phyloP scores from a whole-genome alignment of 2,329 filamentous ascomycete genomes.

The Dothistroma pini region DNA sequence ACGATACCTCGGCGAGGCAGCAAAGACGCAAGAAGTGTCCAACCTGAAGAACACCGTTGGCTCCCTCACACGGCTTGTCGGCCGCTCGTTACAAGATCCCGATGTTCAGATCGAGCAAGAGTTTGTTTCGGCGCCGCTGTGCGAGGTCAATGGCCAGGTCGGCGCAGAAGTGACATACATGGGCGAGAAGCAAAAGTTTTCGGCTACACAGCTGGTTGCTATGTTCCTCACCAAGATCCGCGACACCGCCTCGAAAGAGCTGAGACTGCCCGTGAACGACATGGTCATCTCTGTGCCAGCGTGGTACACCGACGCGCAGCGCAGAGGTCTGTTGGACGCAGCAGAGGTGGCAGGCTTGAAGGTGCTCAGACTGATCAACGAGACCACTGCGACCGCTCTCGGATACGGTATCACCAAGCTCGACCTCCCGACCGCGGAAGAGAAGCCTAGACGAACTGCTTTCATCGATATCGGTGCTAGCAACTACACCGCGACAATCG shows the following conservation, averaged over 20 bases:
- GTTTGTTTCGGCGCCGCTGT: slow-evolving; percentile 78
- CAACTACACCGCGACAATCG: slow-evolving; percentile 90
- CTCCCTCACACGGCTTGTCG: slow-evolving; percentile 87
- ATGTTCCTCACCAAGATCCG: slow-evolving; percentile 97
- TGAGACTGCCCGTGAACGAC: slow-evolving; percentile 87
- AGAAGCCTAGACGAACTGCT: slow-evolving; percentile 84
- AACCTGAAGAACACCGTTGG: slow-evolving; percentile 99
- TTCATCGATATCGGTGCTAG: slow-evolving; percentile 96
- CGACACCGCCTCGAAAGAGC: slow-evolving; percentile 77
- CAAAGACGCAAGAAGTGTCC: slow-evolving; percentile 98
- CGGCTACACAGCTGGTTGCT: slow-evolving; percentile 86
- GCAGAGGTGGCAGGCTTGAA: slow-evolving; percentile 92
- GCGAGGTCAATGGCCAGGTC: slow-evolving; percentile 90
- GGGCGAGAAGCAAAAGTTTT: slow-evolving; percentile 93
- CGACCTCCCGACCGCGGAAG: slow-evolving; percentile 81
- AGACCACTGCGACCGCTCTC: slow-evolving; percentile 92
- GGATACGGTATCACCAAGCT: slow-evolving; percentile 98
- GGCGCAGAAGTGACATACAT: slow-evolving; percentile 91
- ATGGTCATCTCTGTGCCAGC: slow-evolving; percentile 90
- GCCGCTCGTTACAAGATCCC: slow-evolving; percentile 81
- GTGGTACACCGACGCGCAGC: slow-evolving; percentile 96
- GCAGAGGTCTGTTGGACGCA: slow-evolving; percentile 83
- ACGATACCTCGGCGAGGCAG: slow-evolving; percentile 89
- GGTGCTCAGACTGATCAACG: slow-evolving; percentile 91
- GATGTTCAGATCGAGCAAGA: slow-evolving; percentile 92